Conservation (phyloP, 1,284 basidiomycete genomes). For the Pascua guehoae region DNA sequence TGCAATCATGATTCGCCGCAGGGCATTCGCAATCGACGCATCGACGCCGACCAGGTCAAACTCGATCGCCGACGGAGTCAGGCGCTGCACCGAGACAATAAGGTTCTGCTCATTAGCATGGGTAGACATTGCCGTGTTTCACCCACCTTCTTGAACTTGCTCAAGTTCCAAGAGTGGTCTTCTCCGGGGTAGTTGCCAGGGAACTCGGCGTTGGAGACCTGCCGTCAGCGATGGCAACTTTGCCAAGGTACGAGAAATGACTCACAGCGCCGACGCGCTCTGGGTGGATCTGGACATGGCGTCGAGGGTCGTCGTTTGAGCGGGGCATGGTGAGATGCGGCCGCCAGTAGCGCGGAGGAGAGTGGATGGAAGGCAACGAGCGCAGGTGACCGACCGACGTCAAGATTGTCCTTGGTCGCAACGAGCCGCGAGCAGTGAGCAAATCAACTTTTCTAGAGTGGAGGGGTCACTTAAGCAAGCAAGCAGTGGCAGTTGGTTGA, state of each 20-base stretch:
- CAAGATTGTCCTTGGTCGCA: too few species aligned
- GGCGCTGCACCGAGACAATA: slow-evolving; percentile 66
- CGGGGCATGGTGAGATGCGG: slow-evolving; percentile 16
- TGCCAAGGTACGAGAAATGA: not conserved
- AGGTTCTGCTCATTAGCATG: slow-evolving; percentile 57
- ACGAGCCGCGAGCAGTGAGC: too few species aligned
- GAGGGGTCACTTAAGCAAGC: not conserved
- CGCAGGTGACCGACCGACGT: too few species aligned
- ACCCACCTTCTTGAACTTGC: slow-evolving; percentile 67
- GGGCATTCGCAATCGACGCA: slow-evolving; percentile 91
- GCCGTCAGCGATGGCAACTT: not conserved
- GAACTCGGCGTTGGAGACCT: slow-evolving; percentile 22
- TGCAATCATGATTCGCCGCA: slow-evolving; percentile 86
- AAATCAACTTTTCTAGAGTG: slow-evolving; percentile 11
- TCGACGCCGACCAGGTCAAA: slow-evolving; percentile 96
- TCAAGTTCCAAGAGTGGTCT: slow-evolving; percentile 76
- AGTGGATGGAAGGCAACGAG: not conserved
- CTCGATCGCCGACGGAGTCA: slow-evolving; percentile 79
- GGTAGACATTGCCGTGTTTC: too few species aligned
- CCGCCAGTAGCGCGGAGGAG: not conserved
- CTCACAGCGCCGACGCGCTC: slow-evolving; percentile 64
- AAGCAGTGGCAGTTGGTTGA: too few species aligned
- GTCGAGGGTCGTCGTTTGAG: slow-evolving; percentile 40
- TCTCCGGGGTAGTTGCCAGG: slow-evolving; percentile 62
- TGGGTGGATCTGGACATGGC: slow-evolving; percentile 61